These are phyloP conservation scores for Verticillium isaacii DNA, from an alignment of 2,329 filamentous ascomycete species.

Conservation along the genomic window DNA sequence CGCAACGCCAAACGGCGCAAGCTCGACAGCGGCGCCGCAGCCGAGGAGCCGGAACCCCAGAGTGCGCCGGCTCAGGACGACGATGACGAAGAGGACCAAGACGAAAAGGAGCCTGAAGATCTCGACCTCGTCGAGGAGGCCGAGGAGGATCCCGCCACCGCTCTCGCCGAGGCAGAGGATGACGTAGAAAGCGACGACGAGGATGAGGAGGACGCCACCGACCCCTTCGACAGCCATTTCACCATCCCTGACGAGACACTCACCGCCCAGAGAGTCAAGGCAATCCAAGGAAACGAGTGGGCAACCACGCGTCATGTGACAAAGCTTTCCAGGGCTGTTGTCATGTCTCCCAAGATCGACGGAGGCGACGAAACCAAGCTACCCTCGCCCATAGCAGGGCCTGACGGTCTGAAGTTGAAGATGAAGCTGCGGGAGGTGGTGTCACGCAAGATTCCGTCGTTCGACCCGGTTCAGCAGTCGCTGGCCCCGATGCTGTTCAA, in stretches of 20 bases:
- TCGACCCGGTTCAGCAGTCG: constrained; percentile 58
- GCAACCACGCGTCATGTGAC: constrained; percentile 39
- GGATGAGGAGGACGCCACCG: constrained; percentile 41
- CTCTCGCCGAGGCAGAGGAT: constrained; percentile 17
- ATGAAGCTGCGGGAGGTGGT: constrained; percentile 58
- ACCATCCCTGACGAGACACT: constrained; percentile 59
- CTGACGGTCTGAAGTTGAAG: constrained; percentile 60
- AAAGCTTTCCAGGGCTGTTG: constrained; percentile 42
- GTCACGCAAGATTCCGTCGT: constrained; percentile 45
- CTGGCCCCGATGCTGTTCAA: constrained; percentile 71
- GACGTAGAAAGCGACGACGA: constrained; percentile 13
- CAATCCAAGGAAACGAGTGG: constrained; percentile 47
- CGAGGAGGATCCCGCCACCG: constrained; percentile 11
- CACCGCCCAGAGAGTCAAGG: constrained; percentile 48
- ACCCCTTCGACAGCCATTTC: constrained; percentile 83
- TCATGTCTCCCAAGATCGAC: constrained; percentile 39
- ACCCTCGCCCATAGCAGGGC: constrained; percentile 29
- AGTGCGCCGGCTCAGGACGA: constrained; percentile 14
- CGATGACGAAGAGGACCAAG: constrained; percentile 13
- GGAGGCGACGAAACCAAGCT: constrained; percentile 24
- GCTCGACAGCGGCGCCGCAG: constrained; percentile 31
- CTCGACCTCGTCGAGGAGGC: constrained; percentile 12
- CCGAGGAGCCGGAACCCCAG: neutral
- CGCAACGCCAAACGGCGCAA: constrained; percentile 55
- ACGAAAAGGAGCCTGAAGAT: constrained; percentile 22